These are phyloP conservation scores for Melastoma candidum DNA, from an alignment of 441 rosid species.

Conservation along the genomic window DNA sequence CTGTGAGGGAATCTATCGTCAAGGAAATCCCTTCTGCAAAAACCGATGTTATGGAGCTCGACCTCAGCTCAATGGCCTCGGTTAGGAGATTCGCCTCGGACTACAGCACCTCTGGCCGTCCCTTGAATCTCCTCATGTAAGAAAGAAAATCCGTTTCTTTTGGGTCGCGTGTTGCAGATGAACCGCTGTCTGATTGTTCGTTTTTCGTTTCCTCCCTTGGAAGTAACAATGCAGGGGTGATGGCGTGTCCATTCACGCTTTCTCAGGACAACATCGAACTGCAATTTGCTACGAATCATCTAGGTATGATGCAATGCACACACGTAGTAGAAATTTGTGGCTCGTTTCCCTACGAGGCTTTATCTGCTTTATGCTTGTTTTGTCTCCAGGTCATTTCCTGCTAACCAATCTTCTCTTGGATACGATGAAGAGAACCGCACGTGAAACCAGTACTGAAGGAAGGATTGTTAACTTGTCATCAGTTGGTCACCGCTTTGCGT, in stretches of 20 bases:
- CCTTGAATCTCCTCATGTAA: slow-evolving; percentile 17
- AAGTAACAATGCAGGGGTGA: slow-evolving; percentile 17
- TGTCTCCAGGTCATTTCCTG: slow-evolving; percentile 15
- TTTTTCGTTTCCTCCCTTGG: neutral
- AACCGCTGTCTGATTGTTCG: neutral
- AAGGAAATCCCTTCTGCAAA: slow-evolving; percentile 14
- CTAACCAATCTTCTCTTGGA: slow-evolving; percentile 17
- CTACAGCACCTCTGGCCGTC: slow-evolving; percentile 7
- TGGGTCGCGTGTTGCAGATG: neutral
- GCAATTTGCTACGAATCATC: slow-evolving; percentile 18
- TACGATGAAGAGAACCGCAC: slow-evolving; percentile 15
- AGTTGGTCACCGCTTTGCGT: slow-evolving; percentile 12
- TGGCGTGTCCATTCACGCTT: slow-evolving; percentile 13
- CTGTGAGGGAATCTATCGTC: slow-evolving; percentile 12
- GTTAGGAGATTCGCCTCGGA: slow-evolving; percentile 13
- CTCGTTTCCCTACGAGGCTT: neutral
- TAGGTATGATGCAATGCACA: slow-evolving; percentile 8
- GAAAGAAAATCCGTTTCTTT: neutral
- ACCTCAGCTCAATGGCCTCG: slow-evolving; percentile 18
- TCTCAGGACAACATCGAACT: slow-evolving; percentile 15
- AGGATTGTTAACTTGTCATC: slow-evolving; percentile 18
- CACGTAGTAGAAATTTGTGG: too few species aligned
- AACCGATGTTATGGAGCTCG: slow-evolving; percentile 12
- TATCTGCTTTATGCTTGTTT: neutral
- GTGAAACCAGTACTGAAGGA: slow-evolving; percentile 13